Percentiles rank a stretch among this genome's conserved stretches.
Conservation (phyloP, 2,329 filamentous ascomycete genomes). For the Chalaropsis thielavioides region DNA sequence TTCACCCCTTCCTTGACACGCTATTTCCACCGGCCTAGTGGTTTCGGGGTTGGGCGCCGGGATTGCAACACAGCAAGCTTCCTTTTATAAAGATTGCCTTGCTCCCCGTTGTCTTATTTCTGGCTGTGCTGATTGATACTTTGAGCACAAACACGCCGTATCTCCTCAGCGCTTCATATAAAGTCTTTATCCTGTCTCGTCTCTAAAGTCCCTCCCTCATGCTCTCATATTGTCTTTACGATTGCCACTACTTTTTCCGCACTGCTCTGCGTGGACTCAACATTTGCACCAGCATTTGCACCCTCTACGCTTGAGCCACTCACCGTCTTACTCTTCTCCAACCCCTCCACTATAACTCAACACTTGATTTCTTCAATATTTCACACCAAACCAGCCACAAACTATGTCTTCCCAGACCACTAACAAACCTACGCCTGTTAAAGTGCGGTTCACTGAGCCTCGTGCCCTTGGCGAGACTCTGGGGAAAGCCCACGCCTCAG, state of each 20-base stretch:
- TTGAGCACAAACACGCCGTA: too few species aligned
- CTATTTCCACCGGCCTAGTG: background rate
- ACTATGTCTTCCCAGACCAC: conserved; percentile 4
- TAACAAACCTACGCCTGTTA: conserved; percentile 25
- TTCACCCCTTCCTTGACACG: background rate
- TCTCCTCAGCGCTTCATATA: background rate
- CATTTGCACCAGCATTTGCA: conserved; percentile 63
- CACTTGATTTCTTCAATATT: background rate
- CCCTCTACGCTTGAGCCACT: conserved; percentile 50
- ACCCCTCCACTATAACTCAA: background rate
- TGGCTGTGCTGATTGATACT: background rate
- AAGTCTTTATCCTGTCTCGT: background rate
- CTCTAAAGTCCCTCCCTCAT: conserved; percentile 38
- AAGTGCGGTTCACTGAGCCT: conserved; percentile 41
- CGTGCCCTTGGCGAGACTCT: conserved; percentile 60
- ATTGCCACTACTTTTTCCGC: conserved; percentile 88
- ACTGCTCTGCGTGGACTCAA: conserved; percentile 76
- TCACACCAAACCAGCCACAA: background rate
- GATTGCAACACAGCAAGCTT: background rate
- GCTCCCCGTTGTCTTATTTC: background rate
- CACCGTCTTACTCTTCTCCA: background rate
- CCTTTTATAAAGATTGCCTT: conserved; percentile 2
- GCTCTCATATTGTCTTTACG: conserved; percentile 68
- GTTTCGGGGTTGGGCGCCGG: background rate
- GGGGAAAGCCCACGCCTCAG: conserved; percentile 26